Evolutionary conservation across 495 filamentous ascomycete species (phyloP).

Genomic region (Apodospora peruviana): DNA sequence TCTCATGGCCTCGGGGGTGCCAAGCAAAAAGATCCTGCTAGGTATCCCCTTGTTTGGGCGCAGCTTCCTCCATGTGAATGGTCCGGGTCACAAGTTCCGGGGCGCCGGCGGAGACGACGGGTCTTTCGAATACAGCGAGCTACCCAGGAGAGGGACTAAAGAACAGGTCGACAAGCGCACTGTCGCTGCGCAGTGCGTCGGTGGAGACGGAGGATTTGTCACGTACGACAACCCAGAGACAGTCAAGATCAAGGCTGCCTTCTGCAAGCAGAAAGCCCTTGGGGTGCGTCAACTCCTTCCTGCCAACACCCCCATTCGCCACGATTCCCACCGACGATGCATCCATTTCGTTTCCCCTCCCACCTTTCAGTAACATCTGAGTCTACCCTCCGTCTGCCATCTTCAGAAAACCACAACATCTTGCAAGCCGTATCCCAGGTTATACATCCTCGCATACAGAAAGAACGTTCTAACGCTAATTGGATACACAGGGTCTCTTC

Average conservation of each 20-base stretch:
- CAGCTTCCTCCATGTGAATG: constrained; percentile 65
- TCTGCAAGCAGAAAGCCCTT: constrained; percentile 67
- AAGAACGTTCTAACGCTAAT: constrained; percentile 5
- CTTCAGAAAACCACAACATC: too few relatives aligned
- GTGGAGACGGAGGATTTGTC: constrained; percentile 79
- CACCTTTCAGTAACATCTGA: not conserved
- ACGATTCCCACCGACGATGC: not conserved
- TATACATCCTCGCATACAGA: too few relatives aligned
- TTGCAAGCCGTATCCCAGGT: too few relatives aligned
- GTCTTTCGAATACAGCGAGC: constrained; percentile 72
- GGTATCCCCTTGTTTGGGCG: constrained; percentile 78
- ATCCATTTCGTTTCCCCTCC: not conserved
- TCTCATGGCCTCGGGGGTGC: constrained; percentile 60
- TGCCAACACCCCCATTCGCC: not conserved
- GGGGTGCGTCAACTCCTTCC: constrained; percentile 40
- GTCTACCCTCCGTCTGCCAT: too few relatives aligned
- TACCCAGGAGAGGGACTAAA: constrained; percentile 65
- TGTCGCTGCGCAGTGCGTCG: constrained; percentile 70
- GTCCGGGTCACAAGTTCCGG: constrained; percentile 57
- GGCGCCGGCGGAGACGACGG: constrained; percentile 71
- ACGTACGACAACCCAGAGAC: constrained; percentile 82
- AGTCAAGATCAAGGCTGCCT: constrained; percentile 79
- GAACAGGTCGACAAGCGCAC: constrained; percentile 62
- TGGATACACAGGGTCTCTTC: constrained; percentile 60
- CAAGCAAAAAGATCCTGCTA: constrained; percentile 67